These are phyloP conservation scores for Penicillium griseofulvum DNA, from an alignment of 2,329 filamentous ascomycete genomes.

Conservation along the genomic window DNA sequence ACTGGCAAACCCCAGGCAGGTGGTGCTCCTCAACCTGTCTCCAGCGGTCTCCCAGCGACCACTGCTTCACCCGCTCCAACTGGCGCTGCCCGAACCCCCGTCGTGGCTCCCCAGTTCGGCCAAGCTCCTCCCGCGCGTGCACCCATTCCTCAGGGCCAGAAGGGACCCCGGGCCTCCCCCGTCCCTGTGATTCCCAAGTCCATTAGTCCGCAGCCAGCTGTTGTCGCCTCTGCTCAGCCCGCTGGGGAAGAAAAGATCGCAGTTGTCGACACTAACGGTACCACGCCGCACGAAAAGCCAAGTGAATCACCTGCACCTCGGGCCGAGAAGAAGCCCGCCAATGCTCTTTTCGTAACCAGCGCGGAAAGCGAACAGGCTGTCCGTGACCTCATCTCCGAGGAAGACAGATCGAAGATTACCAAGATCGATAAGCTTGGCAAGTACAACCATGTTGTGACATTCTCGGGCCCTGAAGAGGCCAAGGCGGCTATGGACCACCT, in stretches of 20 bases:
- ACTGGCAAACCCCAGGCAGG: conserved; percentile 68
- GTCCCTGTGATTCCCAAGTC: conserved; percentile 44
- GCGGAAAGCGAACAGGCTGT: conserved; percentile 80
- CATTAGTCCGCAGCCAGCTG: conserved; percentile 37
- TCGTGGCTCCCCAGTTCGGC: conserved; percentile 41
- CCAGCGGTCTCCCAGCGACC: conserved; percentile 29
- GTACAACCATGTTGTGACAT: conserved; percentile 78
- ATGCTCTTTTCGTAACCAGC: conserved; percentile 87
- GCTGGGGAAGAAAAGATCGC: conserved; percentile 50
- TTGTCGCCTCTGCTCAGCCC: conserved; percentile 42
- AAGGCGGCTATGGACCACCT: conserved; percentile 73
- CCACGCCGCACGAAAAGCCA: conserved; percentile 45
- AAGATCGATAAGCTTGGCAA: conserved; percentile 67
- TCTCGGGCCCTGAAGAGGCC: conserved; percentile 75
- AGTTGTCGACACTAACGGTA: conserved; percentile 53
- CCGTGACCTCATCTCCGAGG: conserved; percentile 75
- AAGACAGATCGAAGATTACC: conserved; percentile 77
- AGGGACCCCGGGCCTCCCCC: conserved; percentile 40
- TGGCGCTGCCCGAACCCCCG: conserved; percentile 37
- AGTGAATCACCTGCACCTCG: conserved; percentile 55
- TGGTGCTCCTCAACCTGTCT: conserved; percentile 30
- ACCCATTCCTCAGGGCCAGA: conserved; percentile 30
- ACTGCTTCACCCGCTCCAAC: conserved; percentile 39
- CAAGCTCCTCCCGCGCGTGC: conserved; percentile 39
- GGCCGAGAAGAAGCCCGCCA: conserved; percentile 63